phyloP scores from a whole-genome alignment of 164 flowering plant species.

The Santalum album region DNA sequence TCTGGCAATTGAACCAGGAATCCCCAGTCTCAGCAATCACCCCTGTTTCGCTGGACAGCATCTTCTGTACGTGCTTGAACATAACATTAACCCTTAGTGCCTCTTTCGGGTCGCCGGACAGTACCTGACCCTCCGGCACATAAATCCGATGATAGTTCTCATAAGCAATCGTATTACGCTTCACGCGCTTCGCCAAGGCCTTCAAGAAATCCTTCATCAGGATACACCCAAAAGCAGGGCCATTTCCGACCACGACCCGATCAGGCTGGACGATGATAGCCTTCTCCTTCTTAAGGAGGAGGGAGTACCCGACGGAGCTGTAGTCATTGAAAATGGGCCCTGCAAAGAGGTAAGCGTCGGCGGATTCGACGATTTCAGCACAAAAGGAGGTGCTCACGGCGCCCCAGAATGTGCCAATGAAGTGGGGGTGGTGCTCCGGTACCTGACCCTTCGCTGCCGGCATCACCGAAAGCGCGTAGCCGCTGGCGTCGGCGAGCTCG shows the following conservation, averaged over 20 bases:
- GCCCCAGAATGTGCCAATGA: conserved; percentile 89
- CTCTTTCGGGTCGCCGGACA: conserved; percentile 38
- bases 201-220: conserved; percentile 66
- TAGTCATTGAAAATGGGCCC: conserved; percentile 89
- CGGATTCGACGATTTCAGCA: conserved; percentile 84
- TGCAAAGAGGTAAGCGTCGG: conserved; percentile 78
- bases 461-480: conserved; percentile 72
- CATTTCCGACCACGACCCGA: conserved; percentile 63
- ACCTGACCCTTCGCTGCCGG: conserved; percentile 81
- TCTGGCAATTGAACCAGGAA: conserved; percentile 90
- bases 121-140: conserved; percentile 63
- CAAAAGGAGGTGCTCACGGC: conserved; percentile 78
- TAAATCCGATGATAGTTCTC: conserved; percentile 68
- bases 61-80: conserved; percentile 67
- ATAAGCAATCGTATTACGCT: conserved; percentile 43
- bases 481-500: conserved; percentile 67
- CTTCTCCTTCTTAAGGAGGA: conserved; percentile 81
- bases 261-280: conserved; percentile 73
- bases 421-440: conserved; percentile 61
- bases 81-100: conserved; percentile 70
- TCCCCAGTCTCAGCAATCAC: conserved; percentile 93
- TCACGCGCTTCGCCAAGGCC: conserved; percentile 52
- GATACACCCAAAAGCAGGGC: conserved; percentile 72
- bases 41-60: conserved; percentile 54
- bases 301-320: conserved; percentile 86